A percentile compares a stretch with the other conserved stretches of the same genome.
Evolutionary conservation across 306 rosid genomes (phyloP).

Genomic region (Adenanthera pavonina): DNA sequence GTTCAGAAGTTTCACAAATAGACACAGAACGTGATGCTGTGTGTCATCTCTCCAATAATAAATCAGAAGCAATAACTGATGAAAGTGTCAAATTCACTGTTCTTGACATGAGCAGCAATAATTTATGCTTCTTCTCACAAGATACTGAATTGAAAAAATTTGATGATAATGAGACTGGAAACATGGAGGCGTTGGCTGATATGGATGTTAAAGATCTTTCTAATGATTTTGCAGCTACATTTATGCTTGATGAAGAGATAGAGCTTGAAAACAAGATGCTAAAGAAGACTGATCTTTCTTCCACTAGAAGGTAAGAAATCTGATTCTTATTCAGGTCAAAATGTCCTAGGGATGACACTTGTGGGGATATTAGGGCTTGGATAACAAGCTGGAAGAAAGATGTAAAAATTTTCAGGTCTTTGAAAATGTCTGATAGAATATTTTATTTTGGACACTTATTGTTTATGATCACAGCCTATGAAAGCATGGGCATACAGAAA

Average conservation of each 20-base stretch:
- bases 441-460: neutral
- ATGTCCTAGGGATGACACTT: neutral
- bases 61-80: slow-evolving; percentile 34
- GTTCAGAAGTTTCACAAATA: slow-evolving; percentile 29
- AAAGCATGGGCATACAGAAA: no score
- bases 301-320: slow-evolving; percentile 55
- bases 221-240: slow-evolving; percentile 80
- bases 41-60: slow-evolving; percentile 41
- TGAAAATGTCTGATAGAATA: slow-evolving; percentile 1
- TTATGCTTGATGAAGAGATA: slow-evolving; percentile 96
- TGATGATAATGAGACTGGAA: slow-evolving; percentile 48
- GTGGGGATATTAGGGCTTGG: neutral
- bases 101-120: slow-evolving; percentile 33
- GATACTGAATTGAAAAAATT: slow-evolving; percentile 39
- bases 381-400: neutral
- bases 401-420: neutral
- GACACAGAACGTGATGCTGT: slow-evolving; percentile 38
- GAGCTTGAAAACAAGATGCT: slow-evolving; percentile 74
- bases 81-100: slow-evolving; percentile 36
- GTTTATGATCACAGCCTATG: neutral
- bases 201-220: slow-evolving; percentile 60
- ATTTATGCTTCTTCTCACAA: slow-evolving; percentile 37
- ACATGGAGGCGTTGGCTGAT: slow-evolving; percentile 44
- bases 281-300: slow-evolving; percentile 59
- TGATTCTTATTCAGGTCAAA: neutral